A percentile compares a stretch with the other conserved stretches of the same genome.
These are phyloP conservation scores for Obba rivulosa DNA, from an alignment of 768 basidiomycete species.

Conservation along the genomic window DNA sequence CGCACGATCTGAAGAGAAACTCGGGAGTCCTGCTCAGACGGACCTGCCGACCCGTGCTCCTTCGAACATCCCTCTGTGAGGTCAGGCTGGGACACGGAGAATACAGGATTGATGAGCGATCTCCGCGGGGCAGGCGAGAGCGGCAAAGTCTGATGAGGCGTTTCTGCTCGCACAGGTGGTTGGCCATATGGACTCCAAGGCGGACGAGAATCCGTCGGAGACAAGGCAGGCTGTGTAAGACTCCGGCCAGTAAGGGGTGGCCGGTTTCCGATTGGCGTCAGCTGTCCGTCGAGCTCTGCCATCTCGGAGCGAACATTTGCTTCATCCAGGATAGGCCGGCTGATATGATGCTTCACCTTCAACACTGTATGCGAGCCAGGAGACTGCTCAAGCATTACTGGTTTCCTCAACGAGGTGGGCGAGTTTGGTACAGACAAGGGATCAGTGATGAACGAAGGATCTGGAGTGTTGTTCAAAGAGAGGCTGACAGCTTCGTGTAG, in stretches of 20 bases:
- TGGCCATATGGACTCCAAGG: constrained; percentile 30
- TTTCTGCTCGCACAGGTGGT: constrained; percentile 55
- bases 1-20: constrained; percentile 18
- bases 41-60: constrained; percentile 4
- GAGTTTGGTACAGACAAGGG: neutral
- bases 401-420: neutral
- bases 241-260: neutral
- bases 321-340: constrained; percentile 2
- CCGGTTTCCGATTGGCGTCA: neutral
- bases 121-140: constrained; percentile 64
- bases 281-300: neutral
- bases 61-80: constrained; percentile 25
- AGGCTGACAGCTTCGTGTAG: constrained; percentile 75
- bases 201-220: constrained; percentile 2
- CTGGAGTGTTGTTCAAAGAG: constrained; percentile 56
- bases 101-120: constrained; percentile 40
- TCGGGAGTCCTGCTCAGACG: neutral
- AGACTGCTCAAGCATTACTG: neutral
- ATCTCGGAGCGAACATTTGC: neutral
- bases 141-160: constrained; percentile 58
- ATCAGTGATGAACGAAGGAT: constrained; percentile 34
- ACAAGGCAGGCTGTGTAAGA: neutral
- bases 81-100: constrained; percentile 56
- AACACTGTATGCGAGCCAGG: neutral
- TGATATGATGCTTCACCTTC: neutral